Percentiles rank a stretch among this genome's conserved stretches.
Evolutionary conservation across 208 protist species (phyloP).

Genomic region (Naegleria fowleri): DNA sequence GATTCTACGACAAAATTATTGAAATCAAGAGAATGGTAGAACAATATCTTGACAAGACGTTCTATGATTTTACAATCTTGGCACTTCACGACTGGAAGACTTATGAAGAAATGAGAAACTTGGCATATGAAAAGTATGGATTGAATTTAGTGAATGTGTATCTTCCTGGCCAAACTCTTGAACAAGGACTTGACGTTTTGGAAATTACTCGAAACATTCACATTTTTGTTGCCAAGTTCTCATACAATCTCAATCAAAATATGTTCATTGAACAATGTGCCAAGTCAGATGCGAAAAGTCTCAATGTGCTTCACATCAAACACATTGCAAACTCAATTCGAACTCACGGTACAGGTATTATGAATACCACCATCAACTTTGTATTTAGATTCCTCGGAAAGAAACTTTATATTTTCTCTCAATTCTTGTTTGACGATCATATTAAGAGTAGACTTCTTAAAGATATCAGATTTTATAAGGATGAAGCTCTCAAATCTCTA

Average conservation of each 20-base stretch:
- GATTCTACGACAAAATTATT: conserved; percentile 69
- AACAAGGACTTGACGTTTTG: conserved; percentile 90
- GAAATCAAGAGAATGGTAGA: conserved; percentile 65
- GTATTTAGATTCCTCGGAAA: conserved; percentile 86
- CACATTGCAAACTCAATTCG: conserved; percentile 93
- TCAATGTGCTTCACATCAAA: conserved; percentile 88
- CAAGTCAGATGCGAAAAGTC: conserved; percentile 69
- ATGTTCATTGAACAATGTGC: conserved; percentile 81
- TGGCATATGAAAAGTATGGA: conserved; percentile 80
- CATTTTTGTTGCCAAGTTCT: conserved; percentile 89
- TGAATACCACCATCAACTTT: conserved; percentile 96
- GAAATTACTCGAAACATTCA: conserved; percentile 96
- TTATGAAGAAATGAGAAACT: conserved; percentile 90
- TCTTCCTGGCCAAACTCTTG: conserved; percentile 80
- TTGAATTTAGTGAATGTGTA: conserved; percentile 74
- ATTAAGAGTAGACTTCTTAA: conserved; percentile 61
- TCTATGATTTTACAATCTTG: conserved; percentile 93
- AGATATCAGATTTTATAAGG: conserved; percentile 61
- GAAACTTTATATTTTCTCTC: conserved; percentile 84
- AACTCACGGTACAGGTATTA: conserved; percentile 93
- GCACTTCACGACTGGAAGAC: conserved; percentile 85
- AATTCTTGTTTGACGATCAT: conserved; percentile 94
- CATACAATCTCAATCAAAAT: conserved; percentile 95
- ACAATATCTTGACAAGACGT: conserved; percentile 85
- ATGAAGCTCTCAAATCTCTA: conserved; percentile 49